phyloP scores from a whole-genome alignment of 2,329 filamentous ascomycete species.

The Trichothecium sympodiale region DNA sequence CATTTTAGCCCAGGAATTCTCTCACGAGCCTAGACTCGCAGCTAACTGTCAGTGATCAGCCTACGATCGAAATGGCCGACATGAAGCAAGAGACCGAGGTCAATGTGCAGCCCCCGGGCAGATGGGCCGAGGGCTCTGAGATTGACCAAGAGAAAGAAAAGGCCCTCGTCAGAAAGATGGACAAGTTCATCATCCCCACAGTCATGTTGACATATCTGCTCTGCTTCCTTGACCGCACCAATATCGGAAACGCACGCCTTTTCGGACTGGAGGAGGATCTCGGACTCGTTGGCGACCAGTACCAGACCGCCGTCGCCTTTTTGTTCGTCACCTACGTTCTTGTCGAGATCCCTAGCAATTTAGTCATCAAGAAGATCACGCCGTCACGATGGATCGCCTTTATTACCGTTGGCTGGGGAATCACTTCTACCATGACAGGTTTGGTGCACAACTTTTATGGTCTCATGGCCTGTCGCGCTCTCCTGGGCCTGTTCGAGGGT shows the following conservation, averaged over 20 bases:
- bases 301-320: constrained; percentile 51
- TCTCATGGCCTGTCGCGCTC: constrained; percentile 33
- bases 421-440: constrained; percentile 36
- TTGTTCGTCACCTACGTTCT: constrained; percentile 55
- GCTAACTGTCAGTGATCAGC: too few species aligned
- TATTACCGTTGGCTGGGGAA: constrained; percentile 30
- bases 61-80: too few species aligned
- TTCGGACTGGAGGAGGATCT: constrained; percentile 45
- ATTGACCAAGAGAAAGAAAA: constrained; percentile 3
- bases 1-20: too few species aligned
- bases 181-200: constrained; percentile 1
- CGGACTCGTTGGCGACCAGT: constrained; percentile 42
- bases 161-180: constrained; percentile 2
- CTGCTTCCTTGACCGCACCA: constrained; percentile 48
- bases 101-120: too few species aligned
- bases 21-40: too few species aligned
- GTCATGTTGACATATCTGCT: background rate
- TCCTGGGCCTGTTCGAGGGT: constrained; percentile 44
- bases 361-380: constrained; percentile 41
- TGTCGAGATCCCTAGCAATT: constrained; percentile 51
- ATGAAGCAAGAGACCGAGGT: too few species aligned
- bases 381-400: constrained; percentile 21
- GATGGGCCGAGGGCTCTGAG: too few species aligned
- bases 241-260: constrained; percentile 51
- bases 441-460: constrained; percentile 37